Evolutionary conservation across 2,329 filamentous ascomycete genomes (phyloP), one percentile per base, ranked within the genome.

Genomic region (Didymella pinodella): DNA sequence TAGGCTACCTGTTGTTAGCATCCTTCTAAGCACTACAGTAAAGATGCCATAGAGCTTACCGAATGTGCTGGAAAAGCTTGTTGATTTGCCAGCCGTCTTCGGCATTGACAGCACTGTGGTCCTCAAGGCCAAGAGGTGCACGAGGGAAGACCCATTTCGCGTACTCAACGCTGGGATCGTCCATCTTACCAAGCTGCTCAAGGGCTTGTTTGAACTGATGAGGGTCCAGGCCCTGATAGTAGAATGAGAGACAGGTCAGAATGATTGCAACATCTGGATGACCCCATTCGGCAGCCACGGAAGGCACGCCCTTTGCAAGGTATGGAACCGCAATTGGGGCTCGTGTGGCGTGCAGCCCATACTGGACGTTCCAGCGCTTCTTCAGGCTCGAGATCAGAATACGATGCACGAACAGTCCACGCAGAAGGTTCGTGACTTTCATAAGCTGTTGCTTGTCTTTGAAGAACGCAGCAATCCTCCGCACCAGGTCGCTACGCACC

Each of bases 291-390:
- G 88, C 84, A 7, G 85, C 82, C 0, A 85, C 82, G 0, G 83
- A 84, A 0, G 89, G 88, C 0, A 84, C 80, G 1, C 88, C 89
- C 60, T 91, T 90, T 0, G 88, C 88, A 20, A 68, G 60, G 86
- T 1, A 92, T 41, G 71, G 89, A 0, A 92, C 89, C 0, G 89
- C 88, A 5, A 90, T 83, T 0, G 86, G 86, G 40, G 82, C 78
- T 14, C 89, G 80, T 0, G 61, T 45, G 0, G 84, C 69, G 55
- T 78, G 71, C 0, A 81, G 62, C 0, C 80, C 80, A 61, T 81
- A 93, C 43, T 86, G 81, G 0, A 92, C 88, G 28, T 88, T 87
- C 84, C 85, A 91, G 4, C 86, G 77, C 68, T 90, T 90, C 49
- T 84, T 84, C 0, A 90, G 67, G 2, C 81, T 83, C 26, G 88